Percentiles rank a stretch among this genome's conserved stretches.
These are phyloP conservation scores for Cryomyces antarcticus DNA, from an alignment of 495 filamentous ascomycete genomes.

Conservation along the genomic window DNA sequence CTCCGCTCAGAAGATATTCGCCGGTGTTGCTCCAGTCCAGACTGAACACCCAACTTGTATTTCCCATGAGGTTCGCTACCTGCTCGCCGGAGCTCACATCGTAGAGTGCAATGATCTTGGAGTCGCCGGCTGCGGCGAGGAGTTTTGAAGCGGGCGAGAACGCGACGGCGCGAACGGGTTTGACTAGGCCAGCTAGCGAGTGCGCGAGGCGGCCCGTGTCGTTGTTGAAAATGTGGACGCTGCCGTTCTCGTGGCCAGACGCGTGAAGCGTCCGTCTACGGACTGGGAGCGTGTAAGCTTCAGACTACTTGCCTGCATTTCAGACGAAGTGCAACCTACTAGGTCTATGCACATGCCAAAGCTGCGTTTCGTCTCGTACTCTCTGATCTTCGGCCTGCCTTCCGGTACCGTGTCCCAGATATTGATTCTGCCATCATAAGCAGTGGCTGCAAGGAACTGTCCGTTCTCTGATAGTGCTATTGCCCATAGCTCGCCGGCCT, in stretches of 20 bases:
- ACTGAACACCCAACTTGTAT: slow-evolving; percentile 69
- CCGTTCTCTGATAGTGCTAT: slow-evolving; percentile 67
- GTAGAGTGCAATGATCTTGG: slow-evolving; percentile 73
- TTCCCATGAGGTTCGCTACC: slow-evolving; percentile 61
- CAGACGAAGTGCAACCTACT: slow-evolving; percentile 19
- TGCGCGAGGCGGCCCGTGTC: slow-evolving; percentile 68
- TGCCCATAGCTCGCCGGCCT: slow-evolving; percentile 61
- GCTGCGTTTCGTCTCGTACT: slow-evolving; percentile 77
- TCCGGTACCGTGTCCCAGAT: slow-evolving; percentile 50
- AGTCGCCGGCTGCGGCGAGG: slow-evolving; percentile 83
- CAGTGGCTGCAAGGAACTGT: slow-evolving; percentile 58
- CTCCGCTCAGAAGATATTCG: slow-evolving; percentile 57
- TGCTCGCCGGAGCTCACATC: slow-evolving; percentile 84
- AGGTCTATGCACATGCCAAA: slow-evolving; percentile 82
- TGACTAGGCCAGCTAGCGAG: slow-evolving; percentile 67
- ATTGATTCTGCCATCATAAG: slow-evolving; percentile 65
- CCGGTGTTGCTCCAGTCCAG: slow-evolving; percentile 89
- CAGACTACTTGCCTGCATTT: not conserved
- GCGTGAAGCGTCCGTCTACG: slow-evolving; percentile 62
- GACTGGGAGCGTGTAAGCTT: slow-evolving; percentile 23
- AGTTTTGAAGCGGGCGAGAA: slow-evolving; percentile 73
- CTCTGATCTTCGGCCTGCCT: slow-evolving; percentile 34
- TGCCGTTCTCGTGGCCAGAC: slow-evolving; percentile 80
- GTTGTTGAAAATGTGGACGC: slow-evolving; percentile 89
- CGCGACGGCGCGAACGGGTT: slow-evolving; percentile 59